These are phyloP conservation scores for Carex parvula DNA, from an alignment of 176 grass and related monocot species.

Conservation along the genomic window DNA sequence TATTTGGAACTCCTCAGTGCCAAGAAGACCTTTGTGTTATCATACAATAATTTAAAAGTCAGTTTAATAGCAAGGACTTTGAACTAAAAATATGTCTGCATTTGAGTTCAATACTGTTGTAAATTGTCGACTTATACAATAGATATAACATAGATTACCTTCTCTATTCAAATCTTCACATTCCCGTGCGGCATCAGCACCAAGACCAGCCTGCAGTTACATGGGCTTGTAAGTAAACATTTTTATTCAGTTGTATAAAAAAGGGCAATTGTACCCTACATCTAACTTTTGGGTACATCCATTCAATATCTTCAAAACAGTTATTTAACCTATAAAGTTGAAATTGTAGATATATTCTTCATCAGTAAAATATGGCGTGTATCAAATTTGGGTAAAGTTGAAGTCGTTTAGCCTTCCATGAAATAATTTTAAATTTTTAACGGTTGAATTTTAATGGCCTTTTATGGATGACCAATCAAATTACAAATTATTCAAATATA, in stretches of 20 bases:
- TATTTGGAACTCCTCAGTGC: constrained; percentile 67
- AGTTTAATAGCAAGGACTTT: constrained; percentile 17
- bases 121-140: constrained; percentile 15
- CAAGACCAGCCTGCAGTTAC: constrained; percentile 64
- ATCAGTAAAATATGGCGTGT: background rate
- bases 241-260: background rate
- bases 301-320: background rate
- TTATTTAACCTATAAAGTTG: background rate
- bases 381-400: background rate
- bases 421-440: background rate
- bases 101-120: constrained; percentile 13
- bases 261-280: background rate
- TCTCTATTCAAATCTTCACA: constrained; percentile 70
- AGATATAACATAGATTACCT: constrained; percentile 49
- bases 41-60: background rate
- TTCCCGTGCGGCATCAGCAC: constrained; percentile 49
- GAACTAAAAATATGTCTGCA: constrained; percentile 11
- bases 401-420: background rate
- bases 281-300: background rate
- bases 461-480: background rate
- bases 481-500: background rate
- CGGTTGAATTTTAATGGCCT: background rate
- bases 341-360: background rate
- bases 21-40: constrained; percentile 53
- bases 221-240: constrained; percentile 16